phyloP scores from a whole-genome alignment of 805 yeast species.

The Saccharomycopsis sp. region DNA sequence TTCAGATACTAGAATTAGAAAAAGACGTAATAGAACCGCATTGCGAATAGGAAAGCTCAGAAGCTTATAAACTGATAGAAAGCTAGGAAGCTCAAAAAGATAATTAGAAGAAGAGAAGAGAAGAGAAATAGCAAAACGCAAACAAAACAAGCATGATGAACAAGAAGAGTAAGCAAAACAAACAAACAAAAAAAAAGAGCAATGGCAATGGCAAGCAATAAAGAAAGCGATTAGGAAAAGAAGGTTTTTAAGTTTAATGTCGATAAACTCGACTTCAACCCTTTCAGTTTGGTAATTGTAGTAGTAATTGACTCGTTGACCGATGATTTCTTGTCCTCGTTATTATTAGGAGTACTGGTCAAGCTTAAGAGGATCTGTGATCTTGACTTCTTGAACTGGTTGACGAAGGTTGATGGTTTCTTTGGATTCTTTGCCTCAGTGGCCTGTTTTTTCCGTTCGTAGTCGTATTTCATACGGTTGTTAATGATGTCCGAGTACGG shows the following conservation, averaged over 20 bases:
- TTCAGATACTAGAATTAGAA: too few species aligned
- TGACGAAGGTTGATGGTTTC: neutral
- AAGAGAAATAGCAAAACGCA: neutral
- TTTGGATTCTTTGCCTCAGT: neutral
- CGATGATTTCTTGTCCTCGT: neutral
- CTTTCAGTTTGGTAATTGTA: neutral
- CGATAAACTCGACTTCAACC: neutral
- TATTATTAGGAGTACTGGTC: neutral
- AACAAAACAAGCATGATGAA: neutral
- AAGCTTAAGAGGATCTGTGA: neutral
- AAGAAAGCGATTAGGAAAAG: neutral
- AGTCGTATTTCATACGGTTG: constrained; percentile 20
- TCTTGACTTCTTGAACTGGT: neutral
- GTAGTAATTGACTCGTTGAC: neutral
- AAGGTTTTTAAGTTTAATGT: neutral
- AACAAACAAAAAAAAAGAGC: neutral
- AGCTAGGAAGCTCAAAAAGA: neutral
- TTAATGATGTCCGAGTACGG: constrained; percentile 20
- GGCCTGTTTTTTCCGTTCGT: neutral
- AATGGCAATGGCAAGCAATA: neutral
- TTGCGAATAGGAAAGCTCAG: too few species aligned
- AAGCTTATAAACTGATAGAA: too few species aligned
- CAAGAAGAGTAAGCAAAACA: neutral
- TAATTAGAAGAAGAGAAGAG: neutral
- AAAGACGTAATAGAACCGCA: too few species aligned